Evolutionary conservation across 1,139 yeast genomes (phyloP).

Genomic region (Eremothecium coryli): DNA sequence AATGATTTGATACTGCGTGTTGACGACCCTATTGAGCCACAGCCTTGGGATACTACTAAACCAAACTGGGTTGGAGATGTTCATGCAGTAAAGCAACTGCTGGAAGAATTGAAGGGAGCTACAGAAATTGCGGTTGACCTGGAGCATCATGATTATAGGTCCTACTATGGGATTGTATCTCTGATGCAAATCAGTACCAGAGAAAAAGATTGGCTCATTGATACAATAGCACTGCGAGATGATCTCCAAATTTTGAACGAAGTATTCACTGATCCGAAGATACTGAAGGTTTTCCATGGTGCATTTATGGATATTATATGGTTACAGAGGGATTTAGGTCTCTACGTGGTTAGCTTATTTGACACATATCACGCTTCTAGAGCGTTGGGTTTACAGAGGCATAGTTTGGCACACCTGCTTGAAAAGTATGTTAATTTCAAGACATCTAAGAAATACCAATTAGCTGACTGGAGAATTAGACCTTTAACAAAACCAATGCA

Average conservation of each 20-base stretch:
- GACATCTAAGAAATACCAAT: slow-evolving; percentile 88
- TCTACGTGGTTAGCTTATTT: slow-evolving; percentile 80
- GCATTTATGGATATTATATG: slow-evolving; percentile 95
- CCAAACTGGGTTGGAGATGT: slow-evolving; percentile 67
- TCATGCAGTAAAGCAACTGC: slow-evolving; percentile 45
- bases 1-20: slow-evolving; percentile 47
- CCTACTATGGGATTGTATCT: slow-evolving; percentile 85
- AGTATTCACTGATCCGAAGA: slow-evolving; percentile 69
- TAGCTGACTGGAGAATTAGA: slow-evolving; percentile 94
- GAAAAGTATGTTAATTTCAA: slow-evolving; percentile 75
- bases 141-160: slow-evolving; percentile 90
- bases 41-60: slow-evolving; percentile 56
- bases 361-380: slow-evolving; percentile 90
- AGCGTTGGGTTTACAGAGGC: slow-evolving; percentile 66
- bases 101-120: slow-evolving; percentile 41
- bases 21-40: slow-evolving; percentile 45
- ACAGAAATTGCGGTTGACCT: slow-evolving; percentile 86
- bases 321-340: slow-evolving; percentile 92
- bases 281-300: slow-evolving; percentile 88
- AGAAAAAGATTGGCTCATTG: slow-evolving; percentile 75
- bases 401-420: slow-evolving; percentile 74
- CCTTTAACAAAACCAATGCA: slow-evolving; percentile 73
- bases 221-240: slow-evolving; percentile 65
- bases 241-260: slow-evolving; percentile 59
- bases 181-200: slow-evolving; percentile 87